These are phyloP conservation scores for Ophiostoma himal-ulmi DNA, from an alignment of 2,329 filamentous ascomycete species.

Conservation along the genomic window DNA sequence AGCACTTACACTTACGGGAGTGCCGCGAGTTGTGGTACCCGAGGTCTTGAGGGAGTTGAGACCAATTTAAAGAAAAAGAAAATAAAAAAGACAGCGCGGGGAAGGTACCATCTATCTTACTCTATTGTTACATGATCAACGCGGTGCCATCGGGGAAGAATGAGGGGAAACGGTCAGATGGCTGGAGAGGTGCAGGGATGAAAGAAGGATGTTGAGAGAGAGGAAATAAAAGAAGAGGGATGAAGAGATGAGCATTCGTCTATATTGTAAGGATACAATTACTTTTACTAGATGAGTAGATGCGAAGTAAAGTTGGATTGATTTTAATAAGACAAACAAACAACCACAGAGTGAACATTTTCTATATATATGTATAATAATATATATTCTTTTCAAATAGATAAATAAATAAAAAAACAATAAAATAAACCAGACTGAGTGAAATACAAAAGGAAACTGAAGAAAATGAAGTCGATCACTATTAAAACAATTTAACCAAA, in stretches of 20 bases:
- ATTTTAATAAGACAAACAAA: neutral
- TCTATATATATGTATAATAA: too few relatives aligned
- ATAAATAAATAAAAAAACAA: neutral
- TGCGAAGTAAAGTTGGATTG: too few relatives aligned
- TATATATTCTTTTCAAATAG: too few relatives aligned
- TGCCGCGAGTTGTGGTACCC: too few relatives aligned
- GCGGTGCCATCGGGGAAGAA: neutral
- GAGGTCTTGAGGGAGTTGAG: too few relatives aligned
- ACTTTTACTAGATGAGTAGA: neutral
- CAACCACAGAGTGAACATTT: too few relatives aligned
- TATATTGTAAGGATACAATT: neutral
- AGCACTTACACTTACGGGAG: too few relatives aligned
- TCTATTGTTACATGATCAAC: slow-evolving; percentile 4
- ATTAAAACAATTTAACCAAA: neutral
- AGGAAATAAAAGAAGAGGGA: neutral
- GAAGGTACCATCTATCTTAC: neutral
- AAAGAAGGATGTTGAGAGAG: neutral
- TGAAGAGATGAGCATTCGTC: neutral
- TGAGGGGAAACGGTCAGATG: neutral
- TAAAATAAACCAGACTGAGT: neutral
- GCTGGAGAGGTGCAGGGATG: neutral
- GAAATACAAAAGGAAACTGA: too few relatives aligned
- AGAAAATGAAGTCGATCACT: too few relatives aligned
- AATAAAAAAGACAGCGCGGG: neutral
- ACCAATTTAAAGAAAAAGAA: neutral